Evolutionary conservation across 164 flowering plant genomes (phyloP), one percentile per base, ranked within the genome.

Genomic region (Berberis vulgaris): DNA sequence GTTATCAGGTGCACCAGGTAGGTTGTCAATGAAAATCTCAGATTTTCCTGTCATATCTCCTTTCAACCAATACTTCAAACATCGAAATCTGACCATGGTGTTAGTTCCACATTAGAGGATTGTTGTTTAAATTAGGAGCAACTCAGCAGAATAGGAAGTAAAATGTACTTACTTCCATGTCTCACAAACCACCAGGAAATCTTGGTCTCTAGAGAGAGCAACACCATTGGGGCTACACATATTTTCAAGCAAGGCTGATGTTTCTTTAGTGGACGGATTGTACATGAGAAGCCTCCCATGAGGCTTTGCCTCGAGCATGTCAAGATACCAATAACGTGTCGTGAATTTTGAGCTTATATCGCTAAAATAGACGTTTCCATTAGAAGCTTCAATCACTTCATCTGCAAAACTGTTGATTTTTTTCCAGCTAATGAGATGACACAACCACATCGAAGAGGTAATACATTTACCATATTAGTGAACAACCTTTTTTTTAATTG

Each of bases 1-100:
- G 77, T 91, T 91, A 57, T 91, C 93, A 43, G 96, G 93, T 41
- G 66, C 83, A 0, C 89, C 91, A 0, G 93, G 89, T 70, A 86
- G 91, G 57, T 86, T 85, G 0, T 88, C 89, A 0, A 88, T 49
- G 54, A 91, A 82, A 13, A 77, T 64, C 55, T 85, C 91, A 0
- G 83, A 40, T 42, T 41, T 57, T 41, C 45, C 60, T 41, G 40
- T 42, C 5, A 26, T 7, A 40, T 57, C 60, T 41, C 60, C 60
- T n/a, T 42, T 41, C 11, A 57, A 45, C 40, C 40, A 57, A 57
- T 57, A 57, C 41, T 42, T 57, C 43, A 57, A 2, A 57, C 60
- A 57, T 57, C 60, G 46, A 41, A 57, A 57, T 57, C 60, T 57
- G 43, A 41, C 44, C 26, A 26, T 26, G 26, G 26, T 26, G 26